Conservation (phyloP, 345 rosid species). For the Corchorus olitorius region DNA sequence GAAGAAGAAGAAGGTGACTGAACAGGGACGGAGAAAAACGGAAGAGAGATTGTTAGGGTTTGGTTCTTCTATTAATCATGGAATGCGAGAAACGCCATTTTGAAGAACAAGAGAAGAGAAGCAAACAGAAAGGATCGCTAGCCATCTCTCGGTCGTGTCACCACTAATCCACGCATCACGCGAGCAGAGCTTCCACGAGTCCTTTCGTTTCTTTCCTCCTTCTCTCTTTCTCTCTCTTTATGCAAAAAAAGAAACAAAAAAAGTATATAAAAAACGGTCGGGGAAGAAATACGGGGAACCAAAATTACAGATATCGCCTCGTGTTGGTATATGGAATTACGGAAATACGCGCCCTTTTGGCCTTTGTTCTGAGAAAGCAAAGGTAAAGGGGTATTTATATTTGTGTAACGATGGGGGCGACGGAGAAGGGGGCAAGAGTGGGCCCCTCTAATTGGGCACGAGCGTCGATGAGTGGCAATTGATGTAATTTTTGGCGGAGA, state of each 20-base stretch:
- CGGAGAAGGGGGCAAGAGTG: not conserved
- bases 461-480: not conserved
- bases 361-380: not conserved
- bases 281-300: not conserved
- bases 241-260: not conserved
- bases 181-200: slow-evolving; percentile 17
- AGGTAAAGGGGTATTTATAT: not conserved
- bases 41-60: not conserved
- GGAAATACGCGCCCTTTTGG: not conserved
- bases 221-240: not conserved
- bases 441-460: not conserved
- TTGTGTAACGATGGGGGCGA: not conserved
- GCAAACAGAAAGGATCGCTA: not conserved
- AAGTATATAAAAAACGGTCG: not conserved
- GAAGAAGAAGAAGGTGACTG: too few species aligned
- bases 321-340: not conserved
- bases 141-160: slow-evolving; percentile 5
- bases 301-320: slow-evolving; percentile 16
- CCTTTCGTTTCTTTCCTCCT: not conserved
- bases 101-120: slow-evolving; percentile 4
- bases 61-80: not conserved
- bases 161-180: slow-evolving; percentile 16
- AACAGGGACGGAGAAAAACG: not conserved
- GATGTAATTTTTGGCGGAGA: not conserved
- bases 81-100: not conserved